phyloP scores from a whole-genome alignment of 805 yeast genomes.

The Nakazawaea ernobii region DNA sequence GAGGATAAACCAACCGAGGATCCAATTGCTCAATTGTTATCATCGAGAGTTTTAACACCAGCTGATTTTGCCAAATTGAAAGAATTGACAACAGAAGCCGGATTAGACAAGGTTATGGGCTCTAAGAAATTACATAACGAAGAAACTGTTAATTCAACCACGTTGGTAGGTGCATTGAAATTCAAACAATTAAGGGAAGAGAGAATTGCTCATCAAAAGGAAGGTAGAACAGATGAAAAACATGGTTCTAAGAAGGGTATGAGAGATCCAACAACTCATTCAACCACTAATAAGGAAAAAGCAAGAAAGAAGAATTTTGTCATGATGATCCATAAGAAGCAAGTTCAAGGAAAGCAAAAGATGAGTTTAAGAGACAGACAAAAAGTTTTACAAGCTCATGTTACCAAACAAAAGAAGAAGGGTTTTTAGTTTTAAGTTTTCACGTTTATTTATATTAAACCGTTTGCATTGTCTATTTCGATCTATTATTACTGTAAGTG shows the following conservation, averaged over 20 bases:
- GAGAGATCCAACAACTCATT: constrained; percentile 64
- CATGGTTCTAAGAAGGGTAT: constrained; percentile 86
- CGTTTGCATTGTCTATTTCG: not conserved
- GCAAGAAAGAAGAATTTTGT: constrained; percentile 97
- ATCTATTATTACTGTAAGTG: not conserved
- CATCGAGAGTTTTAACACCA: constrained; percentile 85
- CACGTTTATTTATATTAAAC: constrained; percentile 2
- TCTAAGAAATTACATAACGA: constrained; percentile 51
- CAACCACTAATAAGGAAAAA: constrained; percentile 94
- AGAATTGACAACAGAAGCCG: constrained; percentile 80
- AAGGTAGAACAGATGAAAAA: constrained; percentile 90
- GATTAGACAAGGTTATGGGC: constrained; percentile 62
- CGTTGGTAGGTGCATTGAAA: constrained; percentile 72
- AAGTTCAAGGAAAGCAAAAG: constrained; percentile 91
- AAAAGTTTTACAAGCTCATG: constrained; percentile 77
- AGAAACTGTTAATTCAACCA: constrained; percentile 76
- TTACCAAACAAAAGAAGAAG: constrained; percentile 86
- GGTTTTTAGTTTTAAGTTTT: constrained; percentile 38
- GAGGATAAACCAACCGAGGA: constrained; percentile 24
- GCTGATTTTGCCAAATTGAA: constrained; percentile 96
- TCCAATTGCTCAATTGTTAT: constrained; percentile 53
- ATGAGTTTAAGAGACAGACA: constrained; percentile 89
- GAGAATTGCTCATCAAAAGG: constrained; percentile 77
- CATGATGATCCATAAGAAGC: constrained; percentile 95
- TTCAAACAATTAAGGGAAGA: constrained; percentile 88